Evolutionary conservation across 306 rosid genomes (phyloP).

Genomic region (Hippophae gyantsensis): DNA sequence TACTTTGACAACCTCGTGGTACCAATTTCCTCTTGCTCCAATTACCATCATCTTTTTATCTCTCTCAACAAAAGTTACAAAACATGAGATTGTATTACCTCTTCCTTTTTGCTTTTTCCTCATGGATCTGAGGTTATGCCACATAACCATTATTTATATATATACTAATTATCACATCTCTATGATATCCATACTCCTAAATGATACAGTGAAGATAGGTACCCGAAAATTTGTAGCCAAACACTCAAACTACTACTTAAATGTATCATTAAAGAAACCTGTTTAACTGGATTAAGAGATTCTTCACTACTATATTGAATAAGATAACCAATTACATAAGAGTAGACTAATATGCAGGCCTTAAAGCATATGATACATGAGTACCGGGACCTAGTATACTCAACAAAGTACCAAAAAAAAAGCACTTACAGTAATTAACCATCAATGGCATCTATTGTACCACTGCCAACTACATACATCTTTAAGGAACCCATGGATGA

Average conservation of each 20-base stretch:
- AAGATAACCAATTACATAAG: no score
- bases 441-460: neutral
- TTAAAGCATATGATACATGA: neutral
- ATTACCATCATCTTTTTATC: no score
- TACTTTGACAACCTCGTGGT: no score
- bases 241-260: neutral
- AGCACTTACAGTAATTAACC: neutral
- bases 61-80: no score
- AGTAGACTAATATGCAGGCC: neutral
- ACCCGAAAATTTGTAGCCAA: no score
- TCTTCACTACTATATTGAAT: no score
- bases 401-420: neutral
- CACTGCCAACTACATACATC: neutral
- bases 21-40: no score
- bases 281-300: neutral
- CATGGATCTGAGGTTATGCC: no score
- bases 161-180: neutral
- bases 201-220: neutral
- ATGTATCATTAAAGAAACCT: neutral
- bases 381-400: neutral
- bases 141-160: no score
- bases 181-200: no score
- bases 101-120: no score
- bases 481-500: neutral
- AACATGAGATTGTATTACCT: no score